phyloP scores from a whole-genome alignment of 208 protist species.

The Endotrypanum monterogeii region DNA sequence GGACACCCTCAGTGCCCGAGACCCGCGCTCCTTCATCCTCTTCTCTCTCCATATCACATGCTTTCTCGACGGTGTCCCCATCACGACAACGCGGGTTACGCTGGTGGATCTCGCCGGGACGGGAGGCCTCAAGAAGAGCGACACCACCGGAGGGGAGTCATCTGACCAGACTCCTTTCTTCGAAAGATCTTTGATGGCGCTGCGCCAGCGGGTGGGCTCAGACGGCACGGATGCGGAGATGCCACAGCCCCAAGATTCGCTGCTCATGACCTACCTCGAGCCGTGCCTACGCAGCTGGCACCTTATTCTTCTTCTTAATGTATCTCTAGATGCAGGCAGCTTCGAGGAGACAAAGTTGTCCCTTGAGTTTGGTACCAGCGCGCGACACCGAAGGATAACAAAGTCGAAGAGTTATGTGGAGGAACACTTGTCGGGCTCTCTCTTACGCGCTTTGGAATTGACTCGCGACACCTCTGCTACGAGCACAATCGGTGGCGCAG shows the following conservation, averaged over 20 bases:
- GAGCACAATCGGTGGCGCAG: background rate
- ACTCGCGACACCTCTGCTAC: background rate
- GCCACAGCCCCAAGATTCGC: conserved; percentile 49
- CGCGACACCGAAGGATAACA: conserved; percentile 48
- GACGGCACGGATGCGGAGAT: conserved; percentile 37
- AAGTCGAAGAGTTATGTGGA: conserved; percentile 36
- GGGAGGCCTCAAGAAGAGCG: conserved; percentile 87
- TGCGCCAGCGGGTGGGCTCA: conserved; percentile 75
- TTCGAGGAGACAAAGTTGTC: conserved; percentile 70
- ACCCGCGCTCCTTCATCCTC: conserved; percentile 65
- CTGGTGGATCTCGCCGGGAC: conserved; percentile 95
- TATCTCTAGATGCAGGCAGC: conserved; percentile 60
- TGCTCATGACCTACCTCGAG: conserved; percentile 72
- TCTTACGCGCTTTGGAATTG: background rate
- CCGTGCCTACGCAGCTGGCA: conserved; percentile 62
- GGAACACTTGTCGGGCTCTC: conserved; percentile 20
- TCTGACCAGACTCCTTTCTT: conserved; percentile 91
- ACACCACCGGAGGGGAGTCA: conserved; percentile 56
- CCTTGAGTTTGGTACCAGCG: conserved; percentile 69
- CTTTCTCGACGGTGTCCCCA: conserved; percentile 53
- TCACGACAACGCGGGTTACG: conserved; percentile 54
- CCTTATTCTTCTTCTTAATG: conserved; percentile 71
- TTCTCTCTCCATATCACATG: conserved; percentile 70
- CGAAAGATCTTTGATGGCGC: conserved; percentile 88
- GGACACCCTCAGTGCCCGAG: conserved; percentile 58